A percentile compares a stretch with the other conserved stretches of the same genome.
phyloP scores from a whole-genome alignment of 2,329 filamentous ascomycete genomes.

The Colletotrichum higginsianum region DNA sequence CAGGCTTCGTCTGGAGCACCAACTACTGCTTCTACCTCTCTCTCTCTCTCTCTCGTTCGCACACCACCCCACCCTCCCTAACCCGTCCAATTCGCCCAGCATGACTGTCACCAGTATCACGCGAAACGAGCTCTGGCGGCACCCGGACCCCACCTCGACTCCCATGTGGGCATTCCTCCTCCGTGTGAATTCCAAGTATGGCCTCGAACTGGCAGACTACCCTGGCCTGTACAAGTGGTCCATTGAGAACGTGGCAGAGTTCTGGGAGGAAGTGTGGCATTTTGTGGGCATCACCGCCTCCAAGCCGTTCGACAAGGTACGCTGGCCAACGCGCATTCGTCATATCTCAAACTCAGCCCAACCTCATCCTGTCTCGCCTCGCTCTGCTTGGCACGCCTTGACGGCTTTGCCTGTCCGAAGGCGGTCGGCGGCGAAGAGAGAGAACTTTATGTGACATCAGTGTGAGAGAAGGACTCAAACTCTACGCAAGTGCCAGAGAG shows the following conservation, averaged over 20 bases:
- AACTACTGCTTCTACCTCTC: neutral
- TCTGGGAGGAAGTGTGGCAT: slow-evolving; percentile 91
- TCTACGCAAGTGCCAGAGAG: slow-evolving; percentile 28
- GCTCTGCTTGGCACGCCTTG: slow-evolving; percentile 37
- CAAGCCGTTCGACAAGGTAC: slow-evolving; percentile 71
- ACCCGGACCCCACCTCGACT: slow-evolving; percentile 76
- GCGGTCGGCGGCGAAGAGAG: neutral
- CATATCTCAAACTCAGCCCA: slow-evolving; percentile 24
- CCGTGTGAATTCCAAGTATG: slow-evolving; percentile 77
- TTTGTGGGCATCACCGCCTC: slow-evolving; percentile 84
- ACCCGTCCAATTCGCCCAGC: slow-evolving; percentile 22
- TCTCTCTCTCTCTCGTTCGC: neutral
- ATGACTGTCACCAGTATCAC: slow-evolving; percentile 40
- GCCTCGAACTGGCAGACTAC: slow-evolving; percentile 75
- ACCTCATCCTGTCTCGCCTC: slow-evolving; percentile 20
- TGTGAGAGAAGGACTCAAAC: slow-evolving; percentile 26
- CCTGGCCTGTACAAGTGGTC: slow-evolving; percentile 89
- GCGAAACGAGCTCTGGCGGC: slow-evolving; percentile 77
- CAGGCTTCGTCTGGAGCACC: slow-evolving; percentile 14
- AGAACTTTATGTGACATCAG: slow-evolving; percentile 25
- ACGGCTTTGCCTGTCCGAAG: neutral
- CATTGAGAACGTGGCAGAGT: slow-evolving; percentile 78
- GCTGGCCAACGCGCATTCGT: slow-evolving; percentile 20
- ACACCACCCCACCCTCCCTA: slow-evolving; percentile 18
- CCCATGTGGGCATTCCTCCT: slow-evolving; percentile 81